A percentile compares a stretch with the other conserved stretches of the same genome.
These are phyloP conservation scores for Sporothrix sp. DNA, from an alignment of 2,329 filamentous ascomycete species.

Conservation along the genomic window DNA sequence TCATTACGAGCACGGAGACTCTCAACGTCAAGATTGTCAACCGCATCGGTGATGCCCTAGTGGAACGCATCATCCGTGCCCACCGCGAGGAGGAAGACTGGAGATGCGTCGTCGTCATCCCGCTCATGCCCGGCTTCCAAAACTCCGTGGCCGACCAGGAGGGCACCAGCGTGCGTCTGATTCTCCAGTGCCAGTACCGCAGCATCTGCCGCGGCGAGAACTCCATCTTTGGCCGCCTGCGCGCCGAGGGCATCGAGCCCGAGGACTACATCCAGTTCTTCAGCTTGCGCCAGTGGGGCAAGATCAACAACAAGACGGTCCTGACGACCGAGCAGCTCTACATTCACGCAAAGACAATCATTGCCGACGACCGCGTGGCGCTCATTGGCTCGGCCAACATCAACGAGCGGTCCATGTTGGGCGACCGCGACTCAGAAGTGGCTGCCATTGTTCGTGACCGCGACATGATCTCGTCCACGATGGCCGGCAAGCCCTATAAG, in stretches of 20 bases:
- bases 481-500: slow-evolving; percentile 81
- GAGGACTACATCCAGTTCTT: slow-evolving; percentile 96
- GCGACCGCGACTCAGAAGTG: slow-evolving; percentile 82
- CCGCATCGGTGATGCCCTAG: slow-evolving; percentile 85
- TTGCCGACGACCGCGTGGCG: slow-evolving; percentile 86
- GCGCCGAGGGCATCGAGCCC: slow-evolving; percentile 72
- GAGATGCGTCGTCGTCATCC: slow-evolving; percentile 83
- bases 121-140: slow-evolving; percentile 96
- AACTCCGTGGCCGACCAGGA: slow-evolving; percentile 92
- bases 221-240: slow-evolving; percentile 82
- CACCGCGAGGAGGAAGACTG: slow-evolving; percentile 78
- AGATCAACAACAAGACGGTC: slow-evolving; percentile 70
- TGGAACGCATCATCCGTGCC: slow-evolving; percentile 81
- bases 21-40: slow-evolving; percentile 84
- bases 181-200: slow-evolving; percentile 93
- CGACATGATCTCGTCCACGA: slow-evolving; percentile 82
- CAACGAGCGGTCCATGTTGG: slow-evolving; percentile 94
- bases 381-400: slow-evolving; percentile 98
- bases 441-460: slow-evolving; percentile 86
- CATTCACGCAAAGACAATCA: slow-evolving; percentile 94
- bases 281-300: slow-evolving; percentile 83
- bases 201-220: slow-evolving; percentile 89
- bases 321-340: slow-evolving; percentile 94
- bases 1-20: slow-evolving; percentile 85
- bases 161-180: slow-evolving; percentile 85